phyloP scores from a whole-genome alignment of 805 yeast genomes.

The Metschnikowia lochheadii region DNA sequence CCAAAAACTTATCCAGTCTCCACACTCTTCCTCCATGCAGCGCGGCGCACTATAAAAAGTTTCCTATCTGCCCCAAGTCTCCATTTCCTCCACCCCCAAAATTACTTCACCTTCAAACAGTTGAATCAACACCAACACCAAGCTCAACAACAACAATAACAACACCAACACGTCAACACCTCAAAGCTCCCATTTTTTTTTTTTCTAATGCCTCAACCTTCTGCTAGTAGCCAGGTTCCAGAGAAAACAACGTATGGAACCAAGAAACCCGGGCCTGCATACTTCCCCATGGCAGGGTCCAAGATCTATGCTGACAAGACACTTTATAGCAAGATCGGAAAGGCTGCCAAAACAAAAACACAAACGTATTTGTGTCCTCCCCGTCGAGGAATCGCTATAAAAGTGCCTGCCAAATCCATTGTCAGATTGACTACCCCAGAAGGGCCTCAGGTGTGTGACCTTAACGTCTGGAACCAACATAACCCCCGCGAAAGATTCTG shows the following conservation, averaged over 20 bases:
- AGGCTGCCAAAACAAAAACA: slow-evolving; percentile 40
- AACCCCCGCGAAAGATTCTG: slow-evolving; percentile 63
- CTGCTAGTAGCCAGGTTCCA: slow-evolving; percentile 25
- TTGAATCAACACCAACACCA: too few species aligned
- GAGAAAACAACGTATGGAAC: slow-evolving; percentile 31
- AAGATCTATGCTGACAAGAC: slow-evolving; percentile 48
- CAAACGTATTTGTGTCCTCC: slow-evolving; percentile 45
- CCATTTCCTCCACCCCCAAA: too few species aligned
- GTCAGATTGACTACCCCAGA: slow-evolving; percentile 61
- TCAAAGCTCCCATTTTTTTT: too few species aligned
- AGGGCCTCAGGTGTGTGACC: slow-evolving; percentile 70
- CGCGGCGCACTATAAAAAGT: too few species aligned
- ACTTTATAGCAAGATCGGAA: slow-evolving; percentile 44
- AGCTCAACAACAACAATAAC: too few species aligned
- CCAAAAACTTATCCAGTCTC: too few species aligned
- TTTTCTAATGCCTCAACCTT: slow-evolving; percentile 4
- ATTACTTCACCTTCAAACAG: too few species aligned
- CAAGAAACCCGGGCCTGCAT: slow-evolving; percentile 51
- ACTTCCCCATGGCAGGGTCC: slow-evolving; percentile 52
- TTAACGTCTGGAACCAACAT: slow-evolving; percentile 59
- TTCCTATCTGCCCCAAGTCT: too few species aligned
- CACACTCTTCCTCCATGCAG: too few species aligned
- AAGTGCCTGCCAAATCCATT: slow-evolving; percentile 56
- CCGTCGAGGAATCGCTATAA: slow-evolving; percentile 58
- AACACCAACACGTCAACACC: neutral